These are phyloP conservation scores for Bipolaris oryzae DNA, from an alignment of 2,329 filamentous ascomycete genomes.

Conservation along the genomic window DNA sequence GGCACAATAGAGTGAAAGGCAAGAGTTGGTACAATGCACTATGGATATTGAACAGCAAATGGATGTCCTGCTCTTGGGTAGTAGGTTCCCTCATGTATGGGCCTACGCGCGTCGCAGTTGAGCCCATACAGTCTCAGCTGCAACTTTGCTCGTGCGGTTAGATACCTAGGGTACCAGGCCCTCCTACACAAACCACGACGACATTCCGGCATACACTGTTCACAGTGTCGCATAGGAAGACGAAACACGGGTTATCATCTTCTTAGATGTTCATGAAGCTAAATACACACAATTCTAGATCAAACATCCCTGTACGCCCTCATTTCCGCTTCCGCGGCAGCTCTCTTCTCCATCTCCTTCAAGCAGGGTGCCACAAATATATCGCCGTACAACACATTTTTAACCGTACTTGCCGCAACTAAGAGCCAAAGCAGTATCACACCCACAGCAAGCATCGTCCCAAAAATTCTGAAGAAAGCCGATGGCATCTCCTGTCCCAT, in stretches of 20 bases:
- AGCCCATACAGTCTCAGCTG: background rate
- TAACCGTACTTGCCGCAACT: conserved; percentile 56
- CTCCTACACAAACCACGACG: background rate
- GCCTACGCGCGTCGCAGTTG: background rate
- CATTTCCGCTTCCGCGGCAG: background rate
- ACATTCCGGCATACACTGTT: background rate
- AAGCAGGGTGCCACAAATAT: conserved; percentile 63
- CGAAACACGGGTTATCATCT: background rate
- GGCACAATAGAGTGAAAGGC: background rate
- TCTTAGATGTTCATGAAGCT: background rate
- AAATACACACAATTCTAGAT: background rate
- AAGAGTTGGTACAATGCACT: background rate
- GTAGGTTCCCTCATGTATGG: background rate
- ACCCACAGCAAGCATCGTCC: conserved; percentile 55
- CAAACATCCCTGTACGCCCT: background rate
- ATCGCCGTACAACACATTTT: conserved; percentile 55
- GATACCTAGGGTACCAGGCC: background rate
- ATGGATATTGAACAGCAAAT: background rate
- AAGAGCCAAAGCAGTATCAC: conserved; percentile 63
- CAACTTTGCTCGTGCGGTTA: background rate
- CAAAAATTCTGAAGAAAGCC: conserved; percentile 61
- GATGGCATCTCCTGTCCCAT: conserved; percentile 60
- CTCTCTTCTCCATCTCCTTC: conserved; percentile 32
- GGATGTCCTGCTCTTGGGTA: background rate
- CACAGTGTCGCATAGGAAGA: background rate